A percentile compares a stretch with the other conserved stretches of the same genome.
phyloP scores from a whole-genome alignment of 495 filamentous ascomycete species.

The Ramalina peruviana region DNA sequence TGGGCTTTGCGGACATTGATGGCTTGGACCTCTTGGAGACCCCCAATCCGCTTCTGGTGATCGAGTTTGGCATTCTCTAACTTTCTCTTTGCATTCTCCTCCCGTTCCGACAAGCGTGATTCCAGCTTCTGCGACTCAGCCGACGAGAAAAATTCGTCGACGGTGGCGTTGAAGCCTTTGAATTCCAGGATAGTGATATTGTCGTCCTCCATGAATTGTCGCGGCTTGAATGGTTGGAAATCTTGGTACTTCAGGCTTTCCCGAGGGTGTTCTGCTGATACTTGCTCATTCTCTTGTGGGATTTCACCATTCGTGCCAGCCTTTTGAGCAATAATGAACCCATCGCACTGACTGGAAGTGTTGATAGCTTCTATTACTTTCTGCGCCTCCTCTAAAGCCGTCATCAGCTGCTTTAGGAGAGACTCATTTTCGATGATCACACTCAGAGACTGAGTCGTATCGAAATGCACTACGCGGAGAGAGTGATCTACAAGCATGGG shows the following conservation, averaged over 20 bases:
- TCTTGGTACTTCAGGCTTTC: constrained; percentile 66
- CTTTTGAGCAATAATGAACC: constrained; percentile 81
- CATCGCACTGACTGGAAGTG: constrained; percentile 38
- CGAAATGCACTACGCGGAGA: constrained; percentile 51
- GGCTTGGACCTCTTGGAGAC: constrained; percentile 62
- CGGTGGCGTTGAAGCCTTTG: constrained; percentile 77
- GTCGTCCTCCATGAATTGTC: constrained; percentile 61
- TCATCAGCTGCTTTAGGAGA: constrained; percentile 49
- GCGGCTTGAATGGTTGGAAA: constrained; percentile 84
- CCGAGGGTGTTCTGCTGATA: constrained; percentile 24
- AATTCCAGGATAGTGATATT: constrained; percentile 54
- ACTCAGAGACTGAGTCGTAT: constrained; percentile 47
- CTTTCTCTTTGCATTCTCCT: constrained; percentile 67
- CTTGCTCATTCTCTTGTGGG: constrained; percentile 20
- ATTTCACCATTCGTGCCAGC: not conserved
- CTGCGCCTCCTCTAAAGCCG: constrained; percentile 53
- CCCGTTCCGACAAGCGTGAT: constrained; percentile 64
- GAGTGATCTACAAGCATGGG: constrained; percentile 79
- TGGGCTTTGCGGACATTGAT: constrained; percentile 78
- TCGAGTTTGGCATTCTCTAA: constrained; percentile 68
- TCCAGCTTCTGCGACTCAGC: constrained; percentile 88
- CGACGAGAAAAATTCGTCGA: constrained; percentile 94
- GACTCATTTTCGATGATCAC: constrained; percentile 52
- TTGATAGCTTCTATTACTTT: constrained; percentile 47
- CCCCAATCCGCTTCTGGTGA: constrained; percentile 70